A percentile compares a stretch with the other conserved stretches of the same genome.
phyloP scores from a whole-genome alignment of 441 rosid species.

The Gossypium laxum region DNA sequence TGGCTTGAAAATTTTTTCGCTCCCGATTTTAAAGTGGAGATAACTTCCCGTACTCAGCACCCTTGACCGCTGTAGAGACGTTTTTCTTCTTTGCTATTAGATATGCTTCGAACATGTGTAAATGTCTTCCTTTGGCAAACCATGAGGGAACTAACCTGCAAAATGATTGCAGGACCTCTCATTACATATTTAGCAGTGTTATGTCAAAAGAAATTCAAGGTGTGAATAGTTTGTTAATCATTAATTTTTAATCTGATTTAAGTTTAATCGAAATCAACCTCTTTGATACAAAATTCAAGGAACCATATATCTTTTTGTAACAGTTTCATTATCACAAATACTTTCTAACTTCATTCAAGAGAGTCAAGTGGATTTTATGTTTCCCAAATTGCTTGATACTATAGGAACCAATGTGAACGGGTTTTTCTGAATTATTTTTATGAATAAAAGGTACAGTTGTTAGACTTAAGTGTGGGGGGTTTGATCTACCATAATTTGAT shows the following conservation, averaged over 20 bases:
- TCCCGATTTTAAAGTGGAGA: too few species aligned
- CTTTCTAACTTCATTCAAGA: not conserved
- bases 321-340: not conserved
- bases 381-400: not conserved
- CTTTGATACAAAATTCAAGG: not conserved
- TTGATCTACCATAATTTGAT: too few species aligned
- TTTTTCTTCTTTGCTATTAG: not conserved
- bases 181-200: not conserved
- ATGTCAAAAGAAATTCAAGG: slow-evolving; percentile 19
- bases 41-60: too few species aligned
- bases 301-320: not conserved
- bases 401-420: too few species aligned
- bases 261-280: not conserved
- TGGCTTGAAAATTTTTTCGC: too few species aligned
- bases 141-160: slow-evolving; percentile 6
- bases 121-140: slow-evolving; percentile 15
- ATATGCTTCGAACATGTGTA: slow-evolving; percentile 2
- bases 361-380: not conserved
- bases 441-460: too few species aligned
- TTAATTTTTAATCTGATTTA: not conserved
- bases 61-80: slow-evolving; percentile 3
- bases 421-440: too few species aligned
- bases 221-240: slow-evolving; percentile 10
- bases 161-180: slow-evolving; percentile 5
- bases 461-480: too few species aligned